These are phyloP conservation scores for Penicillium sumatraense DNA, from an alignment of 2,329 filamentous ascomycete species.

Conservation along the genomic window DNA sequence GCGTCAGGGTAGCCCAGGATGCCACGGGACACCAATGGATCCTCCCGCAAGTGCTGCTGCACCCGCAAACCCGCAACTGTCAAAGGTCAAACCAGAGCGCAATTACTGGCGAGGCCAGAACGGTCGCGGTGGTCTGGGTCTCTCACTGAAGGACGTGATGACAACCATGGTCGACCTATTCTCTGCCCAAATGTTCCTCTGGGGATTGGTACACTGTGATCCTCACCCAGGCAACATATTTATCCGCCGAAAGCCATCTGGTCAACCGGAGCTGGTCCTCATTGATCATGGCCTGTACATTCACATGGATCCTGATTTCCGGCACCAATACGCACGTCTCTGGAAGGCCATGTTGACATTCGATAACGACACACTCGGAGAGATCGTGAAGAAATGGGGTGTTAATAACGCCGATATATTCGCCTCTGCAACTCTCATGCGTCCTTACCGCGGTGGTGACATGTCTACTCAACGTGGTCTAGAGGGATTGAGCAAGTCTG, in stretches of 20 bases:
- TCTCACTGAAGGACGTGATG: conserved; percentile 87
- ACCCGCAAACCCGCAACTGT: conserved; percentile 34
- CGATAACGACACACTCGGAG: conserved; percentile 78
- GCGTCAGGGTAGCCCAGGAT: conserved; percentile 77
- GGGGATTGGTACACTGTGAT: conserved; percentile 94
- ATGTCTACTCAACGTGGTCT: conserved; percentile 64
- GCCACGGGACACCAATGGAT: conserved; percentile 68
- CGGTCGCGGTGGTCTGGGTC: conserved; percentile 78
- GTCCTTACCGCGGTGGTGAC: conserved; percentile 87
- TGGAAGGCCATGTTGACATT: conserved; percentile 95
- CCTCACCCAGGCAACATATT: conserved; percentile 98
- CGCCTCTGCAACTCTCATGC: conserved; percentile 84
- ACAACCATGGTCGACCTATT: conserved; percentile 95
- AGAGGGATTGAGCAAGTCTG: conserved; percentile 57
- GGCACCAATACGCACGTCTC: conserved; percentile 83
- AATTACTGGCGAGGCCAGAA: conserved; percentile 75
- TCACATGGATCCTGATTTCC: conserved; percentile 81
- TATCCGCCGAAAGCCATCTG: conserved; percentile 79
- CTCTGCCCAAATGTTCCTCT: conserved; percentile 97
- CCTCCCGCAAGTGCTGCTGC: conserved; percentile 55
- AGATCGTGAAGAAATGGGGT: conserved; percentile 80
- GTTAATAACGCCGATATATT: conserved; percentile 89
- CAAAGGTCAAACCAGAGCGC: conserved; percentile 78
- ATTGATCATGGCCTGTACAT: conserved; percentile 98
- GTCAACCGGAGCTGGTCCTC: conserved; percentile 86